phyloP scores from a whole-genome alignment of 2,329 filamentous ascomycete species.

The Fusarium agapanthi region DNA sequence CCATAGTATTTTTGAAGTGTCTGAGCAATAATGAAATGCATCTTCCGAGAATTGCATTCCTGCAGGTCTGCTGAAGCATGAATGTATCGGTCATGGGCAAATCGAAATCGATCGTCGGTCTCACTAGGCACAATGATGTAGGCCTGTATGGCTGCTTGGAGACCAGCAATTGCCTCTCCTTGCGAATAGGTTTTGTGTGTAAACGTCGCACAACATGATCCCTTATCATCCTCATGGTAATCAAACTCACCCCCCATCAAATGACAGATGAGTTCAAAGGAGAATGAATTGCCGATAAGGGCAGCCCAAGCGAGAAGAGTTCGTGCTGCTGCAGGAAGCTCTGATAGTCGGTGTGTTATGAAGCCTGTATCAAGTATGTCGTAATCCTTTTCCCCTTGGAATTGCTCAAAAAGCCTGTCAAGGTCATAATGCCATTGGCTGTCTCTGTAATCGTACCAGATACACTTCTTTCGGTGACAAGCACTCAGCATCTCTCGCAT shows the following conservation, averaged over 20 bases:
- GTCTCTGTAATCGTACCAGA: slow-evolving; percentile 89
- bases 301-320: slow-evolving; percentile 88
- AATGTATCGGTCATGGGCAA: slow-evolving; percentile 88
- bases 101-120: slow-evolving; percentile 86
- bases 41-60: slow-evolving; percentile 75
- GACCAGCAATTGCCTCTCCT: slow-evolving; percentile 75
- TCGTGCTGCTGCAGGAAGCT: slow-evolving; percentile 77
- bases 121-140: slow-evolving; percentile 85
- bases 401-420: slow-evolving; percentile 86
- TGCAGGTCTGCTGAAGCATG: slow-evolving; percentile 76
- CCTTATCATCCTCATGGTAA: slow-evolving; percentile 60
- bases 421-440: slow-evolving; percentile 86
- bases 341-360: slow-evolving; percentile 78
- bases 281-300: slow-evolving; percentile 82
- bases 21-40: slow-evolving; percentile 91
- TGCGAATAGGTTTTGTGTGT: slow-evolving; percentile 60
- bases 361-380: slow-evolving; percentile 85
- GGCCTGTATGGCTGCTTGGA: slow-evolving; percentile 83
- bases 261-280: slow-evolving; percentile 80
- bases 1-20: slow-evolving; percentile 77
- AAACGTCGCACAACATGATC: slow-evolving; percentile 33
- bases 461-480: slow-evolving; percentile 85
- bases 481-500: slow-evolving; percentile 90
- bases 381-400: slow-evolving; percentile 80
- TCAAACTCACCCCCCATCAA: slow-evolving; percentile 80